A percentile compares a stretch with the other conserved stretches of the same genome.
Conservation (phyloP, 75 land plant genomes). For the Selaginella tamariscina region DNA sequence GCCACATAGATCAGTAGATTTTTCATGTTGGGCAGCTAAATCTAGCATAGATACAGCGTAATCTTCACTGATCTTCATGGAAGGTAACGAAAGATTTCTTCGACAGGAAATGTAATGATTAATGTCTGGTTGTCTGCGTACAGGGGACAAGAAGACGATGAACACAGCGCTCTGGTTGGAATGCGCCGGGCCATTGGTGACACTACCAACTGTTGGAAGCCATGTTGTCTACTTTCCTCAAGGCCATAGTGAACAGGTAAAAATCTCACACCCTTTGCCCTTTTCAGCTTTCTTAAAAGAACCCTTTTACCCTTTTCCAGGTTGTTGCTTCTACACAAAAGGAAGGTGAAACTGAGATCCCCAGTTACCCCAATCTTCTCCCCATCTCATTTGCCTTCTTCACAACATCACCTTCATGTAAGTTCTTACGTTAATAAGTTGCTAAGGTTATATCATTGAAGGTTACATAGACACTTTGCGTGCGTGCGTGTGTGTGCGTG, state of each 20-base stretch:
- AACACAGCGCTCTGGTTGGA: slow-evolving; percentile 83
- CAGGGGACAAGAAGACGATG: slow-evolving; percentile 37
- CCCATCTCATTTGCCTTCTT: slow-evolving; percentile 73
- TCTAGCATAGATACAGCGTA: too few relatives aligned
- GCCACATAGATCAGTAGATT: too few relatives aligned
- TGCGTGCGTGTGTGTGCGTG: neutral
- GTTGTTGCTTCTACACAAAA: slow-evolving; percentile 54
- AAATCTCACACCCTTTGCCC: too few relatives aligned
- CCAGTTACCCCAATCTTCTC: slow-evolving; percentile 69
- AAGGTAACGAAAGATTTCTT: neutral
- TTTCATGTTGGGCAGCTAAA: too few relatives aligned
- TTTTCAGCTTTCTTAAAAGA: too few relatives aligned
- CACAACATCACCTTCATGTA: slow-evolving; percentile 86
- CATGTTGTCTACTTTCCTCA: slow-evolving; percentile 73
- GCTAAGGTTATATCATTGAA: neutral
- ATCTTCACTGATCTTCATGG: slow-evolving; percentile 1
- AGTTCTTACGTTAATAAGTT: neutral
- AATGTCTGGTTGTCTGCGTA: neutral
- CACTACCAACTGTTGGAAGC: slow-evolving; percentile 63
- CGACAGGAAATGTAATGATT: neutral
- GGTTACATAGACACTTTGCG: too few relatives aligned
- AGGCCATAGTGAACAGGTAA: slow-evolving; percentile 75
- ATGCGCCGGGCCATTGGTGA: slow-evolving; percentile 76
- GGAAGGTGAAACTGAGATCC: slow-evolving; percentile 49
- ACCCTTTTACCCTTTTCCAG: too few relatives aligned